phyloP scores from a whole-genome alignment of 2,329 filamentous ascomycete species.

The Talaromyces sp. region DNA sequence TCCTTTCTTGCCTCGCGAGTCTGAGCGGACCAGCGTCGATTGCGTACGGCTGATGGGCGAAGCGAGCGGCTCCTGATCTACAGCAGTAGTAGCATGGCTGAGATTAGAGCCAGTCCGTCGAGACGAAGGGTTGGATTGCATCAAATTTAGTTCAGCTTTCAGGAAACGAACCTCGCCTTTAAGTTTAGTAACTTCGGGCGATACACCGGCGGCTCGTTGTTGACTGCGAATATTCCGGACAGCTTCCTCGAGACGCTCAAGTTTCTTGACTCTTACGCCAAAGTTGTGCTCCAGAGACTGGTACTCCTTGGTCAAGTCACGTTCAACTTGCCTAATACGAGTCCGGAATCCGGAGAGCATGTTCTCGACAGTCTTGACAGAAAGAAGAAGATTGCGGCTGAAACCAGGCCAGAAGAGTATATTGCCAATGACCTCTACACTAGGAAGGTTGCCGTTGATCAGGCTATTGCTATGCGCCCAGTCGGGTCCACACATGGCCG shows the following conservation, averaged over 20 bases:
- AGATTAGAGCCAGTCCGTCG: conserved; percentile 34
- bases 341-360: conserved; percentile 74
- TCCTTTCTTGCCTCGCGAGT: conserved; percentile 22
- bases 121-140: conserved; percentile 62
- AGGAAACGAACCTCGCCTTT: conserved; percentile 59
- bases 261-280: conserved; percentile 73
- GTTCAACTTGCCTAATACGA: conserved; percentile 80
- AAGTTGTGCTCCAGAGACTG: conserved; percentile 78
- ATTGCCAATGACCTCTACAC: conserved; percentile 78
- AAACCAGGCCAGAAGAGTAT: conserved; percentile 76
- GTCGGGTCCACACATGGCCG: conserved; percentile 79
- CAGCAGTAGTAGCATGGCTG: conserved; percentile 21
- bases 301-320: conserved; percentile 87
- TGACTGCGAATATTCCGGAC: conserved; percentile 59
- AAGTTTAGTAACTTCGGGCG: conserved; percentile 57
- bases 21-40: conserved; percentile 27
- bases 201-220: conserved; percentile 32
- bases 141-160: conserved; percentile 63
- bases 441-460: conserved; percentile 82
- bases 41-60: conserved; percentile 8
- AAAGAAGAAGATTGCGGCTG: conserved; percentile 80
- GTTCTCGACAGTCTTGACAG: conserved; percentile 80
- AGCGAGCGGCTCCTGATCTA: conserved; percentile 4
- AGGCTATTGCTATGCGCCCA: conserved; percentile 89
- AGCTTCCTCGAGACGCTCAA: conserved; percentile 80